A percentile compares a stretch with the other conserved stretches of the same genome.
phyloP scores from a whole-genome alignment of 2,329 filamentous ascomycete genomes.

The Diplocarpon mali region DNA sequence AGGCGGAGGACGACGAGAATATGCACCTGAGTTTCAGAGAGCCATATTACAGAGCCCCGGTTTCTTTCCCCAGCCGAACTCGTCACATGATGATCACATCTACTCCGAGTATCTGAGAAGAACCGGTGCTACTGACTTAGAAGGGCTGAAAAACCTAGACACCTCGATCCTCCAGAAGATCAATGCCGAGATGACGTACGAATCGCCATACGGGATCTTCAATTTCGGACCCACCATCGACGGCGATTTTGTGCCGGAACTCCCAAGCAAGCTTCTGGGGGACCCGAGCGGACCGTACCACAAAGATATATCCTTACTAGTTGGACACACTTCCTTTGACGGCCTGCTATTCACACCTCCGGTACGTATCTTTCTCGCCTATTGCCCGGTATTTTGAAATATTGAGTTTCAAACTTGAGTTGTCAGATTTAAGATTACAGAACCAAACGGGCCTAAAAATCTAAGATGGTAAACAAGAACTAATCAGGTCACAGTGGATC shows the following conservation, averaged over 20 bases:
- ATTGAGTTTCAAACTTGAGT: too few species aligned
- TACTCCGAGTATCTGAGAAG: not conserved
- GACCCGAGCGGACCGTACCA: not conserved
- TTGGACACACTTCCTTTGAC: constrained; percentile 1
- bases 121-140: constrained; percentile 6
- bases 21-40: constrained; percentile 30
- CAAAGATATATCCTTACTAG: not conserved
- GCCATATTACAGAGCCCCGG: constrained; percentile 25
- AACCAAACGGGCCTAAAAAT: too few species aligned
- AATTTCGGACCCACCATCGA: constrained; percentile 36
- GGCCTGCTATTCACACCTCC: constrained; percentile 1
- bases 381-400: too few species aligned
- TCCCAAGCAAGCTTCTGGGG: constrained; percentile 34
- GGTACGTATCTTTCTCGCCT: too few species aligned
- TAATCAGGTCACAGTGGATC: not conserved
- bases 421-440: too few species aligned
- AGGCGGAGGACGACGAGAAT: constrained; percentile 29
- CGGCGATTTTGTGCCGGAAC: constrained; percentile 34
- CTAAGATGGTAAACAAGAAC: too few species aligned
- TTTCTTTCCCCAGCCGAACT: constrained; percentile 8
- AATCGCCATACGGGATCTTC: constrained; percentile 31
- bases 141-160: constrained; percentile 1
- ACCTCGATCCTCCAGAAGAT: constrained; percentile 6
- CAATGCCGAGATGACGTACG: constrained; percentile 9
- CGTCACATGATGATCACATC: constrained; percentile 1